Base-by-base conservation (phyloP, 352 stramenopile species). In the Phytophthora brassicae region DNA sequence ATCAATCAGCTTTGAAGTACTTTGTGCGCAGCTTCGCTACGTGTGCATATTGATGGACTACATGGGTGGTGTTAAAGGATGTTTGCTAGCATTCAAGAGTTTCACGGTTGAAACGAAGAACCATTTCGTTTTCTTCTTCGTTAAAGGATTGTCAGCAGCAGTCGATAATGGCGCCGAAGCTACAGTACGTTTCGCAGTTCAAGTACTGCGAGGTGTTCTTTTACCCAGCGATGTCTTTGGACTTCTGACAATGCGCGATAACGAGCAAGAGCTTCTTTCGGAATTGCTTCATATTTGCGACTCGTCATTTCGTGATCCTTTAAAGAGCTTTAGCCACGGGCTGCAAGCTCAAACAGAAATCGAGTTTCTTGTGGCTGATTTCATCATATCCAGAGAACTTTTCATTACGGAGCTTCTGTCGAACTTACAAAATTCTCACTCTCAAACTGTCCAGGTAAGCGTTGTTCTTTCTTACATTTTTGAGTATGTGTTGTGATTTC, bases 11-110 rank as follows among this genome's bases (percentile, higher is more conserved):
- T 43, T 41, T 45, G 68, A 80, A 45, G 38, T 68, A 6, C 29
- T 61, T 20, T 79, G 67, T 20, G 70, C 75, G n/a, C 64, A 65
- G 50, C 13, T 79, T 51, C 73, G 73, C 19, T 71, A 72, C 16
- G 19, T 81, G 7, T 81, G 75, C 20, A 14, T 80, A 17, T 29
- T 83, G 42, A 50, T 86, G 54, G 71, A 72, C 57, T 44, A 41
- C 19, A 45, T 59, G 13, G 55, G 49, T 35, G 55, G 66, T 13
- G 5, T 64, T 3, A 58, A 70, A 57, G 58, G 39, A 26, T 66
- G 67, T 39, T 53, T 26, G 6, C 54, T 53, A 20, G 43, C 59
- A 14, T 64, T 75, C 44, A 38, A 56, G 12, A 49, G 17, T 2
- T 61, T 66, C 46, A 6, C 35, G 29, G 19, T 23, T 23, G 68